Evolutionary conservation across 768 basidiomycete genomes (phyloP).

Genomic region (Tylopilus rubrobrunneus): DNA sequence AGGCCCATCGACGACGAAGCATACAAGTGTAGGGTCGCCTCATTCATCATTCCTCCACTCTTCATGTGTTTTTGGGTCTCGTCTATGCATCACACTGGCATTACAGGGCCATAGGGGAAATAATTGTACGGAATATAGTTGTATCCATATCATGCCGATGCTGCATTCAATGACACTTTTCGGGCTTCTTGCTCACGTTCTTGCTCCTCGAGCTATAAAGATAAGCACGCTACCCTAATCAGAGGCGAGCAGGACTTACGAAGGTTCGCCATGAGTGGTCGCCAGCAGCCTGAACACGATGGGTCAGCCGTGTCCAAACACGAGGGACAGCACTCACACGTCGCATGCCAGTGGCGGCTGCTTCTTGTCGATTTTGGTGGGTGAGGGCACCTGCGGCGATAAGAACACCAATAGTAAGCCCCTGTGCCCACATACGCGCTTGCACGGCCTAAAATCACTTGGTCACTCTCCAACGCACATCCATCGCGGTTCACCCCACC

Average conservation of each 20-base stretch:
- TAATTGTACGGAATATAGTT: not conserved
- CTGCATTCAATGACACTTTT: slow-evolving; percentile 8
- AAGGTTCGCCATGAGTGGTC: slow-evolving; percentile 30
- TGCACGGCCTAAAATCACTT: slow-evolving; percentile 61
- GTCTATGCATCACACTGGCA: too few relatives aligned
- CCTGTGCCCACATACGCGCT: slow-evolving; percentile 88
- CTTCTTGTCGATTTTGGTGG: slow-evolving; percentile 42
- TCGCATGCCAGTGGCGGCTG: slow-evolving; percentile 24
- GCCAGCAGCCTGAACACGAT: slow-evolving; percentile 6
- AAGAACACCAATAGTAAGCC: slow-evolving; percentile 70
- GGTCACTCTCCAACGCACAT: not conserved
- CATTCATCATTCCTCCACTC: not conserved
- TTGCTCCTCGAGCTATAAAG: slow-evolving; percentile 26
- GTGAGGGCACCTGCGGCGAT: slow-evolving; percentile 68
- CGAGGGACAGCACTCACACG: slow-evolving; percentile 11
- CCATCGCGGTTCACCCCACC: slow-evolving; percentile 6
- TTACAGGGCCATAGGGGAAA: too few relatives aligned
- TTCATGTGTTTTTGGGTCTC: not conserved
- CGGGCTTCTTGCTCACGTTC: slow-evolving; percentile 21
- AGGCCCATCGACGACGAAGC: not conserved
- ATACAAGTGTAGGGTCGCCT: not conserved
- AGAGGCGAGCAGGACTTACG: slow-evolving; percentile 13
- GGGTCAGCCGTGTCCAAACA: not conserved
- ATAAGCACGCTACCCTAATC: not conserved
- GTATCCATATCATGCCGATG: not conserved